These are phyloP conservation scores for Metschnikowia cerradonensis DNA, from an alignment of 805 yeast genomes.

Conservation along the genomic window DNA sequence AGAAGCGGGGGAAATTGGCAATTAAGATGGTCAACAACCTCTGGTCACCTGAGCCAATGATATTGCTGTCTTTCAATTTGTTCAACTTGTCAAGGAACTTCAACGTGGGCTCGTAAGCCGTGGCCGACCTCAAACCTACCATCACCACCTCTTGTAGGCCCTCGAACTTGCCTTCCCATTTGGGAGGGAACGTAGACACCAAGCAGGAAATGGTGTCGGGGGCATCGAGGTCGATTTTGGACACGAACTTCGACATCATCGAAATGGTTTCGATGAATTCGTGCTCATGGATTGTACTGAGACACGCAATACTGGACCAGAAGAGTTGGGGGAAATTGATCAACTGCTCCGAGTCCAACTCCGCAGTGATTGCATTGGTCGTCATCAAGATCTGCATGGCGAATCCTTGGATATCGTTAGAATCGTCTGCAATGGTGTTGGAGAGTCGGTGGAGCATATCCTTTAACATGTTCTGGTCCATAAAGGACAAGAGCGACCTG, in stretches of 20 bases:
- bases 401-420: conserved; percentile 89
- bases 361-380: conserved; percentile 85
- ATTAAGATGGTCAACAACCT: conserved; percentile 69
- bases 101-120: conserved; percentile 74
- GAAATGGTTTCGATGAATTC: conserved; percentile 88
- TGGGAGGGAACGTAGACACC: conserved; percentile 83
- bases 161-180: conserved; percentile 93
- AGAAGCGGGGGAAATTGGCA: conserved; percentile 77
- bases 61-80: conserved; percentile 62
- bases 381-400: conserved; percentile 98
- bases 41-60: conserved; percentile 68
- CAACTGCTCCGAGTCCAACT: conserved; percentile 69
- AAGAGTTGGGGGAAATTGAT: conserved; percentile 89
- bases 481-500: conserved; percentile 71
- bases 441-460: conserved; percentile 93
- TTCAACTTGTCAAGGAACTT: conserved; percentile 70
- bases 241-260: conserved; percentile 73
- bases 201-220: conserved; percentile 81
- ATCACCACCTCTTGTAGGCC: conserved; percentile 78
- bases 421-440: conserved; percentile 87
- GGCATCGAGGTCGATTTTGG: conserved; percentile 82
- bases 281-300: conserved; percentile 85
- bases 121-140: conserved; percentile 79
- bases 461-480: conserved; percentile 84
- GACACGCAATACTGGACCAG: conserved; percentile 92